These are phyloP conservation scores for Candida tunisiensis DNA, from an alignment of 1,139 yeast genomes.

Conservation along the genomic window DNA sequence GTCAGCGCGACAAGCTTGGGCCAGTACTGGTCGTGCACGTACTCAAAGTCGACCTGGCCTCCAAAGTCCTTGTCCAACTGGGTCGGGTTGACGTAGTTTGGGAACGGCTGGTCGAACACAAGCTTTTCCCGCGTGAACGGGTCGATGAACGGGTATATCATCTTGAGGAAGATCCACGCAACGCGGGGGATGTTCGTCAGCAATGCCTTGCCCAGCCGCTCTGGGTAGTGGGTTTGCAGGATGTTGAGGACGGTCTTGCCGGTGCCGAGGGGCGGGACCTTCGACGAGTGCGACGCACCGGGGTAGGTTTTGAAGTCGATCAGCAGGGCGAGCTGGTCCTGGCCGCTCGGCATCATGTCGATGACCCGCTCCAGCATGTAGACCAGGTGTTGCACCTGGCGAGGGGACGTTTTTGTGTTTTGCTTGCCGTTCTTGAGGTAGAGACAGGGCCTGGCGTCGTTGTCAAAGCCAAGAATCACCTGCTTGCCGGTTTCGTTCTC, in stretches of 20 bases:
- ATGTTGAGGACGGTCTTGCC: constrained; percentile 76
- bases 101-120: constrained; percentile 78
- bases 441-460: constrained; percentile 75
- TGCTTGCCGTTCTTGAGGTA: constrained; percentile 87
- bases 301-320: constrained; percentile 67
- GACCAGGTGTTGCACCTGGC: constrained; percentile 87
- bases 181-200: constrained; percentile 87
- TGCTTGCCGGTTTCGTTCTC: constrained; percentile 86
- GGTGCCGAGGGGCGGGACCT: constrained; percentile 68
- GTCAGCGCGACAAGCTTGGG: constrained; percentile 45
- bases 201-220: constrained; percentile 79
- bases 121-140: constrained; percentile 88
- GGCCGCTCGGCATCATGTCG: constrained; percentile 91
- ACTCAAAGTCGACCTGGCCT: constrained; percentile 70
- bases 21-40: constrained; percentile 73
- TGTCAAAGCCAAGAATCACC: constrained; percentile 76
- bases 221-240: constrained; percentile 91
- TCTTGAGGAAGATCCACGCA: constrained; percentile 76
- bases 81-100: constrained; percentile 58
- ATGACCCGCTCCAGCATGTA: constrained; percentile 82
- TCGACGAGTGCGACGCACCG: constrained; percentile 36
- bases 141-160: constrained; percentile 88
- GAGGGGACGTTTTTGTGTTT: constrained; percentile 70
- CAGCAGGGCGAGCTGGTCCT: constrained; percentile 74
- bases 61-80: constrained; percentile 78